A percentile compares a stretch with the other conserved stretches of the same genome.
These are phyloP conservation scores for Sextonia rubra DNA, from an alignment of 164 flowering plant genomes.

Conservation along the genomic window DNA sequence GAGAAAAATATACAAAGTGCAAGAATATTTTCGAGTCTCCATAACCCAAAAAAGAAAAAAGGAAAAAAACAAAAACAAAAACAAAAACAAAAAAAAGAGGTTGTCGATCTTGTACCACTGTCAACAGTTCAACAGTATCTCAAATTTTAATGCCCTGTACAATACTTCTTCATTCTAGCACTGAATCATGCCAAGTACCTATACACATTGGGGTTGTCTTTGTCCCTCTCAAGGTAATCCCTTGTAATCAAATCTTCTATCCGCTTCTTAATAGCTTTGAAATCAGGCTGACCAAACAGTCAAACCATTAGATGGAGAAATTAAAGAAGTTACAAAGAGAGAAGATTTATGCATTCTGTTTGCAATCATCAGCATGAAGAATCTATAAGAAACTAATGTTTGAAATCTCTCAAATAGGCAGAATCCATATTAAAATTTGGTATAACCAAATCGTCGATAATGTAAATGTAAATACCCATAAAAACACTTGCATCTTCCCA, in stretches of 20 bases:
- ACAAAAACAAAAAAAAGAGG: neutral
- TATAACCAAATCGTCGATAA: neutral
- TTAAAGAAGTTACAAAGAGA: neutral
- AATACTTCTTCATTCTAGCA: slow-evolving; percentile 1
- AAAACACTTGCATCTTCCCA: no score
- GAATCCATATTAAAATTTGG: neutral
- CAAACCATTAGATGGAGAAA: slow-evolving; percentile 2
- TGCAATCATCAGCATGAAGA: neutral
- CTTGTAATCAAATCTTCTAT: slow-evolving; percentile 80
- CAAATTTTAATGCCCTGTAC: neutral
- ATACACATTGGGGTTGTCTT: slow-evolving; percentile 67
- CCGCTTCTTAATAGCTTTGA: slow-evolving; percentile 79
- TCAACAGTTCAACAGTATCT: slow-evolving; percentile 12
- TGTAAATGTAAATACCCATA: neutral
- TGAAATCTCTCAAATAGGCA: neutral
- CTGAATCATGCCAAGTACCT: slow-evolving; percentile 70
- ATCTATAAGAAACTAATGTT: neutral
- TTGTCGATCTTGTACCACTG: slow-evolving; percentile 10
- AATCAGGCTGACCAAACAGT: slow-evolving; percentile 59
- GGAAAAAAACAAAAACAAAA: no score
- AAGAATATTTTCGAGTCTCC: neutral
- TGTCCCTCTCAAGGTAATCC: slow-evolving; percentile 89
- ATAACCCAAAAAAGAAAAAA: no score
- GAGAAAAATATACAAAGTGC: slow-evolving; percentile 10
- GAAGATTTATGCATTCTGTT: neutral